A percentile compares a stretch with the other conserved stretches of the same genome.
These are phyloP conservation scores for Lichenothelia convexa DNA, from an alignment of 495 filamentous ascomycete species.

Conservation along the genomic window DNA sequence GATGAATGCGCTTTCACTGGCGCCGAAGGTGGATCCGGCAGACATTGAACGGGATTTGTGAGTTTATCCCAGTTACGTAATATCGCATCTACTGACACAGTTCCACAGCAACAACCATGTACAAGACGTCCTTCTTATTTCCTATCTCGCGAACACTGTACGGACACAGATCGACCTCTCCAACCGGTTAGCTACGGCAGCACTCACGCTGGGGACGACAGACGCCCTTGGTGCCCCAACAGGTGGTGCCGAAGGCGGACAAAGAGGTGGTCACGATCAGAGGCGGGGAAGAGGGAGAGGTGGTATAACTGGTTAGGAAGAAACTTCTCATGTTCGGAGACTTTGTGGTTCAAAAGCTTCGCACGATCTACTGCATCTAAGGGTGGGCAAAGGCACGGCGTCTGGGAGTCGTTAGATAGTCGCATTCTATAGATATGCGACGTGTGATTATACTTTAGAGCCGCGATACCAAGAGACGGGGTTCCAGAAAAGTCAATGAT, in stretches of 20 bases:
- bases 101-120: slow-evolving; percentile 78
- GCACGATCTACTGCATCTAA: too few relatives aligned
- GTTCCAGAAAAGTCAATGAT: too few relatives aligned
- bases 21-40: slow-evolving; percentile 76
- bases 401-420: too few relatives aligned
- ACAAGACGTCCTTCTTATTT: slow-evolving; percentile 92
- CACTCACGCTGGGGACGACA: slow-evolving; percentile 37
- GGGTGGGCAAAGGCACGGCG: too few relatives aligned
- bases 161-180: slow-evolving; percentile 97
- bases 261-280: slow-evolving; percentile 6
- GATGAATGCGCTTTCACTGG: slow-evolving; percentile 74
- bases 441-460: too few relatives aligned
- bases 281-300: slow-evolving; percentile 5
- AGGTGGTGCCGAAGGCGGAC: slow-evolving; percentile 6
- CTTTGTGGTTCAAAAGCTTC: too few relatives aligned
- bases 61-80: slow-evolving; percentile 14
- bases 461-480: too few relatives aligned
- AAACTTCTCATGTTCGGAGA: too few relatives aligned
- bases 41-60: slow-evolving; percentile 91
- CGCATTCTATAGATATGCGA: too few relatives aligned
- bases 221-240: slow-evolving; percentile 9
- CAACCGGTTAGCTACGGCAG: slow-evolving; percentile 75
- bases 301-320: neutral
- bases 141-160: slow-evolving; percentile 95
- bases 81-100: slow-evolving; percentile 6